phyloP scores from a whole-genome alignment of 148 eudicot species.

The Vaccinium myrtillus region DNA sequence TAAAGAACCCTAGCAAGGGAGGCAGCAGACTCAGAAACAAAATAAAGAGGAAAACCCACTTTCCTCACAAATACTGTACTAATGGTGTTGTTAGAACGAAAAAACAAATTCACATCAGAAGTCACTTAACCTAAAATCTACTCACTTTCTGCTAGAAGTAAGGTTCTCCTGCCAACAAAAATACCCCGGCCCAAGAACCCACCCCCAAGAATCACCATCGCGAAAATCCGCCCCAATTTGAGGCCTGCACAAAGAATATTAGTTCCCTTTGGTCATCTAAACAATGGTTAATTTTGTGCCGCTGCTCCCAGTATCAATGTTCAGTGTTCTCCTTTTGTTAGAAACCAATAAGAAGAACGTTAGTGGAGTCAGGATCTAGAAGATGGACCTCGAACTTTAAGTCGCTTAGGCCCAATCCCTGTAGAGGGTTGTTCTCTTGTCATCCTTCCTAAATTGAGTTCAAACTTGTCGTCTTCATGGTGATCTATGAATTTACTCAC shows the following conservation, averaged over 20 bases:
- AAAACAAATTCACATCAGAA: constrained; percentile 45
- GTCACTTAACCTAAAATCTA: constrained; percentile 24
- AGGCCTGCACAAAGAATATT: constrained; percentile 58
- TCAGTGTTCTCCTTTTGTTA: constrained; percentile 40
- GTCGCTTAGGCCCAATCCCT: constrained; percentile 58
- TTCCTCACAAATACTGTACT: constrained; percentile 33
- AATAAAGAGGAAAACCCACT: constrained; percentile 28
- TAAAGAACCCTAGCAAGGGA: constrained; percentile 42
- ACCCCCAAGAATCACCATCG: constrained; percentile 23
- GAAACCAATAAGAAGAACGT: constrained; percentile 42
- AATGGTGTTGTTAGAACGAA: constrained; percentile 12
- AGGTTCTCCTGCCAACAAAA: constrained; percentile 56
- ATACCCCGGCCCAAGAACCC: constrained; percentile 42
- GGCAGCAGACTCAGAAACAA: constrained; percentile 42
- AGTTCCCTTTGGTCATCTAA: constrained; percentile 26
- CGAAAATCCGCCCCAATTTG: constrained; percentile 39
- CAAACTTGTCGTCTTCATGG: constrained; percentile 22
- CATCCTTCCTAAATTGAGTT: constrained; percentile 27
- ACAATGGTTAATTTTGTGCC: constrained; percentile 30
- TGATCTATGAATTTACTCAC: constrained; percentile 22
- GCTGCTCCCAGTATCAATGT: constrained; percentile 33
- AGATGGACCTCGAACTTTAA: constrained; percentile 73
- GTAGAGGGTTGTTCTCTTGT: constrained; percentile 32
- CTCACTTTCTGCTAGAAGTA: constrained; percentile 23
- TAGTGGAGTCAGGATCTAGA: constrained; percentile 44